Evolutionary conservation across 1,139 yeast species (phyloP), one percentile per base, ranked within the genome.

Genomic region (Blastobotrys arbuscula): DNA sequence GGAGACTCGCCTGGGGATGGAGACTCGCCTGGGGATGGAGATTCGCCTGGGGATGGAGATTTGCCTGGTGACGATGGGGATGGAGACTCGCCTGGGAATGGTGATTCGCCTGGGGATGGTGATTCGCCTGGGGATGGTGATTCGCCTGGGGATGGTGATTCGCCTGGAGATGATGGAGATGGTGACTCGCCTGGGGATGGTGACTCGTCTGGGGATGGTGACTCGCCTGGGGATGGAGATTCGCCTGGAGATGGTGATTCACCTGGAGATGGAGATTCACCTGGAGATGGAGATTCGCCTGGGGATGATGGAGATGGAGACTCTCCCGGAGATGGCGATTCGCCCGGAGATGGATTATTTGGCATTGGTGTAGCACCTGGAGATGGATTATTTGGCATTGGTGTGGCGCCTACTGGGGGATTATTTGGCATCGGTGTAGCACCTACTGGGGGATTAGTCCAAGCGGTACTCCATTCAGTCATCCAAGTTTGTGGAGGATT

Each of bases 391-490:
- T 15, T 10, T 3, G 21, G 21, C 3, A 5, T 19, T 8, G 7
- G 23, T 3, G 24, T 13, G 6, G 13, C 13, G 12, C 18, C 30
- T 9, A 15, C 26, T 20, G 24, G 10, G 10, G 42, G 42, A 16
- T 26, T 30, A 16, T 28, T 13, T 36, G 39, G 39, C 13, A 10
- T n/a, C 10, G 7, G n/a, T 9, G 39, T 13, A 35, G 39, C 39
- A 20, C 18, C 30, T 9, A 15, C 26, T 20, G 24, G 10, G 10
- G 42, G 42, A 16, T 26, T 30, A 16, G 31, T 24, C 42, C 42
- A 39, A 16, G 42, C 30, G 4, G 42, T 39, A 20, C 24, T n/a
- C 42, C 42, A 39, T 23, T n/a, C 2, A 21, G 42, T 39, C 2
- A 19, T 21, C 42, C 42, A 39, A 9, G 42, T 39, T 12, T 26